phyloP scores from a whole-genome alignment of 768 basidiomycete species.

The Suillus placidus region DNA sequence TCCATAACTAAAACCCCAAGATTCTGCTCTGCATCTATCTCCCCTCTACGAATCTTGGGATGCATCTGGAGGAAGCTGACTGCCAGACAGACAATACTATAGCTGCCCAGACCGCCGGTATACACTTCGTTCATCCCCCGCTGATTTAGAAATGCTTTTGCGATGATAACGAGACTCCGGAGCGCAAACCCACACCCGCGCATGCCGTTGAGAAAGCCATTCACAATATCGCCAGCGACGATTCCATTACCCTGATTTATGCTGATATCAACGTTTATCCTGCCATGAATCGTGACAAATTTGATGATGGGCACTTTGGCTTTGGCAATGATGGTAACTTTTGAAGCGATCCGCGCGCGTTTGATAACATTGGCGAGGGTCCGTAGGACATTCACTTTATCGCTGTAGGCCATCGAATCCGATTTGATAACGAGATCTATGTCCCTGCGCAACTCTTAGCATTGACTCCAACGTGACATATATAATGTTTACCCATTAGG shows the following conservation, averaged over 20 bases:
- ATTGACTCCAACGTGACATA: constrained; percentile 10
- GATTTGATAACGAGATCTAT: constrained; percentile 94
- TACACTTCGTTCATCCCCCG: constrained; percentile 98
- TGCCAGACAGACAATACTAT: constrained; percentile 90
- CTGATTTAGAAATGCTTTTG: constrained; percentile 89
- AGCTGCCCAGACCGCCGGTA: constrained; percentile 92
- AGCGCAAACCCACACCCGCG: constrained; percentile 60
- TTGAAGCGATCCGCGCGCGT: constrained; percentile 70
- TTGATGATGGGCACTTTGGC: constrained; percentile 98
- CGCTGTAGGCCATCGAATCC: constrained; percentile 67
- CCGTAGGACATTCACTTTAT: constrained; percentile 71
- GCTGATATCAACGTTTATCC: constrained; percentile 90
- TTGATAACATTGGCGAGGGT: constrained; percentile 79
- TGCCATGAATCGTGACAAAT: constrained; percentile 80
- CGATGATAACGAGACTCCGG: constrained; percentile 82
- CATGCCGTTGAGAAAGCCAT: constrained; percentile 74
- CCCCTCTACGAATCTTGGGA: constrained; percentile 86
- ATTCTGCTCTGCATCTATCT: constrained; percentile 86
- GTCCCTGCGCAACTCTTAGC: constrained; percentile 58
- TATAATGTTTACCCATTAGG: constrained; percentile 74
- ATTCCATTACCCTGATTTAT: constrained; percentile 90
- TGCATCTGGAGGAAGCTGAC: constrained; percentile 98
- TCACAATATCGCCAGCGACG: constrained; percentile 75
- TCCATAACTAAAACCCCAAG: constrained; percentile 95
- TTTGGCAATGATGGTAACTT: constrained; percentile 87